A percentile compares a stretch with the other conserved stretches of the same genome.
Conservation (phyloP, 148 eudicot genomes). For the Fagopyrum homotropicum region DNA sequence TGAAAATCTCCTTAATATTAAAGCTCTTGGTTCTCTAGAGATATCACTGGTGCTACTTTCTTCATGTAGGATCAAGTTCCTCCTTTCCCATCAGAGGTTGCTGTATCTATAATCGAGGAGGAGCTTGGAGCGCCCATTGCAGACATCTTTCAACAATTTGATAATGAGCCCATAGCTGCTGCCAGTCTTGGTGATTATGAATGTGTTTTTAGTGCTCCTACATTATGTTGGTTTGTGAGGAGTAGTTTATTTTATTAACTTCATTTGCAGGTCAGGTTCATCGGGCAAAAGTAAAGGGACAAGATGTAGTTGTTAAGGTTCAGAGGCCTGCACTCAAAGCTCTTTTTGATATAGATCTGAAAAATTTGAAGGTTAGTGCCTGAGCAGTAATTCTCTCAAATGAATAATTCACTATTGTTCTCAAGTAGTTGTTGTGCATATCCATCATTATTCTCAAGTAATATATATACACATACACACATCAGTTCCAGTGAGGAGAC, state of each 20-base stretch:
- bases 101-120: conserved; percentile 76
- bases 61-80: conserved; percentile 91
- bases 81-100: conserved; percentile 90
- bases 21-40: background rate
- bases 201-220: background rate
- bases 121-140: conserved; percentile 70
- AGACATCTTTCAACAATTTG: conserved; percentile 73
- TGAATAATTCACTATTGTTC: too few species aligned
- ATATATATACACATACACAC: background rate
- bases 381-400: background rate
- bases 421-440: background rate
- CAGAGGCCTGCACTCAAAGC: conserved; percentile 96
- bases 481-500: too few species aligned
- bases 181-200: conserved; percentile 80
- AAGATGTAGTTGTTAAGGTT: conserved; percentile 89
- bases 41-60: background rate
- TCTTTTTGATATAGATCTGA: conserved; percentile 94
- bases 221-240: background rate
- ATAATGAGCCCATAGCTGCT: conserved; percentile 90
- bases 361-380: conserved; percentile 79
- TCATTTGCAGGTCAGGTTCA: conserved; percentile 88
- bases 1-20: background rate
- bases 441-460: background rate
- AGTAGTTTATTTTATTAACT: conserved; percentile 5
- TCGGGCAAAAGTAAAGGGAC: conserved; percentile 80